A percentile compares a stretch with the other conserved stretches of the same genome.
These are phyloP conservation scores for Mediolabrus comicus DNA, from an alignment of 108 stramenopile genomes.

Conservation along the genomic window DNA sequence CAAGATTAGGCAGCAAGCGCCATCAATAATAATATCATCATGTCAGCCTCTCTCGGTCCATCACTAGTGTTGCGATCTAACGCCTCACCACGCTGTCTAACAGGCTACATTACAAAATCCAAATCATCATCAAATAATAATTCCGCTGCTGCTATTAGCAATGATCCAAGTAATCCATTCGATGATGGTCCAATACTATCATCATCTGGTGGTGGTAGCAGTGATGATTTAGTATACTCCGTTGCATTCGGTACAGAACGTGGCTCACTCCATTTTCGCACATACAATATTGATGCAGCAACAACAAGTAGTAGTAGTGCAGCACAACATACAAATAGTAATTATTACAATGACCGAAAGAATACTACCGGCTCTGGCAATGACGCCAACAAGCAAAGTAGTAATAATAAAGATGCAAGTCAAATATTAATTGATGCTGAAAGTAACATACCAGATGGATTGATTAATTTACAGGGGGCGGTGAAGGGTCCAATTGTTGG, in stretches of 20 bases:
- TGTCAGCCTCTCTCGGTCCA: slow-evolving; percentile 45
- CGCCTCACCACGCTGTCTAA: slow-evolving; percentile 43
- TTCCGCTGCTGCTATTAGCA: neutral
- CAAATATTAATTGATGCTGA: slow-evolving; percentile 17
- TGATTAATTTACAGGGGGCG: slow-evolving; percentile 25
- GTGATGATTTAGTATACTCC: slow-evolving; percentile 12
- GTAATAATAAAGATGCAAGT: neutral
- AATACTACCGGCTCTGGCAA: neutral
- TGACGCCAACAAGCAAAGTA: too few species aligned
- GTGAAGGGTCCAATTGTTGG: slow-evolving; percentile 39
- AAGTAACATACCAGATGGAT: neutral
- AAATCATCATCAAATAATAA: neutral
- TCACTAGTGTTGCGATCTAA: slow-evolving; percentile 38
- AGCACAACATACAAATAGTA: too few species aligned
- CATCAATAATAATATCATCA: too few species aligned
- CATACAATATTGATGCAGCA: slow-evolving; percentile 39
- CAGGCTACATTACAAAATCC: slow-evolving; percentile 7
- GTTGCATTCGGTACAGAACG: slow-evolving; percentile 78
- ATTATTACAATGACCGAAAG: too few species aligned
- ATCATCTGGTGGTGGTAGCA: neutral
- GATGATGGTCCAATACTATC: slow-evolving; percentile 12
- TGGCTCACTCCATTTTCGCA: slow-evolving; percentile 70
- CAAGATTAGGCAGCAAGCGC: too few species aligned
- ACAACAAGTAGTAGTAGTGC: neutral
- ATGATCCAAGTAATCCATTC: slow-evolving; percentile 22